phyloP scores from a whole-genome alignment of 306 rosid species.

The Vigna unguiculata region DNA sequence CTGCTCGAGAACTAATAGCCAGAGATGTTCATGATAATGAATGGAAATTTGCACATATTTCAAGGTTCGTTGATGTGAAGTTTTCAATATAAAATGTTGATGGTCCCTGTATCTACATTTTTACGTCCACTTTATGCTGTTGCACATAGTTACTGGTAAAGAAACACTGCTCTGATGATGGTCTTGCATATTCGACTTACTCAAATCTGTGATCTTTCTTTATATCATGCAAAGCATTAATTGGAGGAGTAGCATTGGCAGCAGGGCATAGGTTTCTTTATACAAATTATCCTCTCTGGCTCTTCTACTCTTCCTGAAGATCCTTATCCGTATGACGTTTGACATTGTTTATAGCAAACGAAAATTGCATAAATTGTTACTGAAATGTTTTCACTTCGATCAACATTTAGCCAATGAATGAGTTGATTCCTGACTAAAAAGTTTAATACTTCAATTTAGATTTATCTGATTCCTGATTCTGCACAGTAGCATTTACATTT shows the following conservation, averaged over 20 bases:
- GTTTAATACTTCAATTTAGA: neutral
- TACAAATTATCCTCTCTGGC: conserved; percentile 1
- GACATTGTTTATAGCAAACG: conserved; percentile 1
- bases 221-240: neutral
- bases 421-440: neutral
- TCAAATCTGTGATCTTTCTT: conserved; percentile 7
- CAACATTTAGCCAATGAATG: neutral
- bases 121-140: conserved; percentile 22
- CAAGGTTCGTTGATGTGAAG: conserved; percentile 50
- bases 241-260: conserved; percentile 5
- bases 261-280: conserved; percentile 20
- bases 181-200: conserved; percentile 3
- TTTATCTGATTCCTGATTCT: conserved; percentile 8
- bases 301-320: conserved; percentile 16
- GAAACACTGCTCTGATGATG: conserved; percentile 6
- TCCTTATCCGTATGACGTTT: neutral
- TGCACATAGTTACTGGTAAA: neutral
- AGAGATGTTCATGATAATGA: conserved; percentile 80
- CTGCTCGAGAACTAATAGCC: conserved; percentile 74
- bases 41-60: conserved; percentile 75
- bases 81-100: neutral
- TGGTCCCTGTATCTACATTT: neutral
- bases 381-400: conserved; percentile 32
- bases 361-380: conserved; percentile 12
- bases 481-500: conserved; percentile 11